Evolutionary conservation across 2,329 filamentous ascomycete genomes (phyloP), one percentile per base, ranked within the genome.

Genomic region (Chrysoporthe cubensis): DNA sequence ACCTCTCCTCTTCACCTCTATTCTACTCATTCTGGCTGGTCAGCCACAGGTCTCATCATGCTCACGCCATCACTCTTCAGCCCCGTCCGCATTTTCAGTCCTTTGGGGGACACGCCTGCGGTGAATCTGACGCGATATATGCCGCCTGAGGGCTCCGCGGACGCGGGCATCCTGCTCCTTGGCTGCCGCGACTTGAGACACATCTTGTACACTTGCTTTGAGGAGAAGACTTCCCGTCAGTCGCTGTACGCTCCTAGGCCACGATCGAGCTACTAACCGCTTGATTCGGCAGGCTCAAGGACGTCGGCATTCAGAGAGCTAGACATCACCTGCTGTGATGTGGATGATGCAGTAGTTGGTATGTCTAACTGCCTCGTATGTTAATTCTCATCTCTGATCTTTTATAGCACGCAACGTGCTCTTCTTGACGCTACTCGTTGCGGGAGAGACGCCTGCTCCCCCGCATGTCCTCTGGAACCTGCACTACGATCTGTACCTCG

Each of bases 301-400:
- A 21, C 16, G 2, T 13, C 37, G 82, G 79, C 78, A 9, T 56
- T 70, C 40, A 74, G 83, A 54, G 80, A 80, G 50, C 74, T 88
- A 4, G 85, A 87, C 70, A 76, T 89, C 56, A 89, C 87, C 1
- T 86, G 82, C 66, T 88, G 86, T 73, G 86, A 89, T 73, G 71
- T 79, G 57, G 79, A 87, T 40, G 75, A 81, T 14, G 80, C 79
- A 21, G 78, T 87, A 62, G 77, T 87, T 61, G 85, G 86, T 86
- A 72, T 64, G 79, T 68, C 21, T 40, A 18, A 3, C 11, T n/a
- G 1, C 40, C 14, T 9, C 46, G 43, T 2, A 40, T 6, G 18
- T 4, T 40, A 42, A 9, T 46, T 4, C 13, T 32, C 14, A 44
- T 69, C 69, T 65, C 65, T 58, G 60, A 68, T 64, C 18, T 18